Evolutionary conservation across 2,329 filamentous ascomycete species (phyloP).

Genomic region (Tothia fuscella): DNA sequence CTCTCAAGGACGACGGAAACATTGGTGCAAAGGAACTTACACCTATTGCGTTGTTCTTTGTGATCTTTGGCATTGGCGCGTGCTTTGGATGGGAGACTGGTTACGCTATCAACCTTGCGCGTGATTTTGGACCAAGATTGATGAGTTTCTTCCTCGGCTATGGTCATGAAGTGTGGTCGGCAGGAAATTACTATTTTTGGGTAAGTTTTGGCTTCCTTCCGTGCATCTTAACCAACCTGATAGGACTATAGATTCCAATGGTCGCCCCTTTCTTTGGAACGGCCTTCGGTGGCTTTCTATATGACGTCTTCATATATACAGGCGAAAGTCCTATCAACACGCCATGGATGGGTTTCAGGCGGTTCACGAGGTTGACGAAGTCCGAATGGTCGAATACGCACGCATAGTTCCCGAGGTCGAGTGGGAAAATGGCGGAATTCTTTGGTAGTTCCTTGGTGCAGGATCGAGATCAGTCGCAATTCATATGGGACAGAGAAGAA

Average conservation of each 20-base stretch:
- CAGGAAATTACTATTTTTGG: slow-evolving; percentile 63
- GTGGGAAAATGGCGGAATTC: too few species aligned
- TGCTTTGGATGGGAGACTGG: slow-evolving; percentile 69
- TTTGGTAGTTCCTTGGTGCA: too few species aligned
- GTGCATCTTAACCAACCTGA: background rate
- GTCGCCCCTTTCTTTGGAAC: slow-evolving; percentile 11
- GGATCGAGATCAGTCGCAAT: too few species aligned
- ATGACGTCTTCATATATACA: slow-evolving; percentile 15
- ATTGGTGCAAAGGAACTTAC: slow-evolving; percentile 29
- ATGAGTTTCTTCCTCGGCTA: slow-evolving; percentile 59
- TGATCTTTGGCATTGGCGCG: slow-evolving; percentile 61
- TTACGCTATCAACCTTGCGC: slow-evolving; percentile 61
- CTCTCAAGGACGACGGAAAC: slow-evolving; percentile 44
- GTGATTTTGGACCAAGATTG: slow-evolving; percentile 59
- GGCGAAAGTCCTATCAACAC: slow-evolving; percentile 13
- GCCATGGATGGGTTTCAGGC: slow-evolving; percentile 10
- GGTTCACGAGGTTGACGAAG: slow-evolving; percentile 3
- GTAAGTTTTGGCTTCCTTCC: slow-evolving; percentile 26
- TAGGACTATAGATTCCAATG: slow-evolving; percentile 7
- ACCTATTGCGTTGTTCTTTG: slow-evolving; percentile 52
- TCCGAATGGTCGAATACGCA: slow-evolving; percentile 10
- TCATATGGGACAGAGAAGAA: too few species aligned
- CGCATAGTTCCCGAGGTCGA: too few species aligned
- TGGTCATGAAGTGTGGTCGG: slow-evolving; percentile 52
- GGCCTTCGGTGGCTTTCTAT: slow-evolving; percentile 10